Base-by-base conservation (phyloP, 768 basidiomycete genomes). In the Rhodotorula paludigena region DNA sequence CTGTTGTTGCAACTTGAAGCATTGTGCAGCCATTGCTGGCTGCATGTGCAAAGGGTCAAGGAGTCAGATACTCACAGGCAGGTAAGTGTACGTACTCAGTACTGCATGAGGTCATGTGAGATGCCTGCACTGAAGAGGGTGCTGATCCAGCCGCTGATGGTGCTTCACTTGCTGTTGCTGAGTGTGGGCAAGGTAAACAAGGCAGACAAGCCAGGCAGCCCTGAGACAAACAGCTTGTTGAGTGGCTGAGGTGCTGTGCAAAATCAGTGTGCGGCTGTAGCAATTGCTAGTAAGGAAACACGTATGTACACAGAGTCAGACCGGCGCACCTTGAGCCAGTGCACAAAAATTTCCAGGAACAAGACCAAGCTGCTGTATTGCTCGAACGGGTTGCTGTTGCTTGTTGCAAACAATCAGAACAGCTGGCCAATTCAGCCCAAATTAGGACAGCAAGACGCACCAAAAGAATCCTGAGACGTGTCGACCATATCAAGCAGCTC, bases 11-110 rank as follows among this genome's bases (percentile, higher is more conserved):
- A 15, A 80, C 74, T 18, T 72, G 63, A 44, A 78, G 78, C 28
- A 80, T 74, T 16, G 76, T 75, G 33, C 65, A 65, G 15, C 78
- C 78, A 8, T 75, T 66, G 0, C 80, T 81, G 72, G 21, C 78
- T 78, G n/a, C 1, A 21, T 25, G 25, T 48, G 16, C 25, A 41
- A 16, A 12, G 28, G 28, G 14, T 23, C 25, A 2, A 6, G 12
- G 33, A 20, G 32, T 18, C 32, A 20, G 21, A 20, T 11, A 20
- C 41, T 20, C 20, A 10, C 41, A 10, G 41, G 10, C 25, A 8
- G 2, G 23, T 6, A 3, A 20, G 39, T 16, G 44, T 25, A 55
- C 71, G 52, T 3, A n/a, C n/a, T n/a, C n/a, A n/a, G n/a, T n/a
- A 73, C 72, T 73, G 67, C 57, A 73, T 67, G 9, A 75, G 49